phyloP scores from a whole-genome alignment of 1,284 basidiomycete species.

The Microbotryomycetes sp. region DNA sequence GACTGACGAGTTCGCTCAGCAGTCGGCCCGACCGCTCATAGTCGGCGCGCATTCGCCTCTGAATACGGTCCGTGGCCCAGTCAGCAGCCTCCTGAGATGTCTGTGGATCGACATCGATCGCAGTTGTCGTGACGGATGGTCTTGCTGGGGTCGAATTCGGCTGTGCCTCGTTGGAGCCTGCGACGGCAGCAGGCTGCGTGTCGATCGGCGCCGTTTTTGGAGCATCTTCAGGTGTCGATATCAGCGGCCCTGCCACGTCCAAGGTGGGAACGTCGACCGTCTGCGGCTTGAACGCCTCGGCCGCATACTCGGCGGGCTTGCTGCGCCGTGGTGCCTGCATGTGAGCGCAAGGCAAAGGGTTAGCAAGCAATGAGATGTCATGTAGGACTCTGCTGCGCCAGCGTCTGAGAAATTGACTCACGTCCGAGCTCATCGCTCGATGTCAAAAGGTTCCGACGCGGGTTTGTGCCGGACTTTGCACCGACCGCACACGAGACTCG shows the following conservation, averaged over 20 bases:
- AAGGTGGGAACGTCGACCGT: background rate
- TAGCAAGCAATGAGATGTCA: no score
- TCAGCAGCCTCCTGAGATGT: slow-evolving; percentile 50
- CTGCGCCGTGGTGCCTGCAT: background rate
- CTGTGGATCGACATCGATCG: slow-evolving; percentile 17
- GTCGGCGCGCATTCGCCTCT: slow-evolving; percentile 60
- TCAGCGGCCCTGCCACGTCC: background rate
- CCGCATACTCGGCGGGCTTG: background rate
- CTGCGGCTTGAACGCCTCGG: background rate
- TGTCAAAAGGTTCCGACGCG: no score
- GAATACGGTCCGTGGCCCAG: slow-evolving; percentile 63
- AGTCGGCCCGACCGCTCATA: slow-evolving; percentile 64
- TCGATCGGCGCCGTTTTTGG: background rate
- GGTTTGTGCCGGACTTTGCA: no score
- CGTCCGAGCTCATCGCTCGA: no score
- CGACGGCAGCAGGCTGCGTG: background rate
- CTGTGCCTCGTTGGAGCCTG: background rate
- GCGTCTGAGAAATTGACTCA: no score
- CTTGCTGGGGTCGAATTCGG: background rate
- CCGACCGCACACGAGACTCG: no score
- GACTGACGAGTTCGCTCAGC: slow-evolving; percentile 61
- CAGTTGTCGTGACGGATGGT: background rate
- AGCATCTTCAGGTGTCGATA: background rate
- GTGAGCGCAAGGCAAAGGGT: no score
- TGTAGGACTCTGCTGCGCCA: no score